A percentile compares a stretch with the other conserved stretches of the same genome.
phyloP scores from a whole-genome alignment of 768 basidiomycete species.

The Collybiopsis luxurians region DNA sequence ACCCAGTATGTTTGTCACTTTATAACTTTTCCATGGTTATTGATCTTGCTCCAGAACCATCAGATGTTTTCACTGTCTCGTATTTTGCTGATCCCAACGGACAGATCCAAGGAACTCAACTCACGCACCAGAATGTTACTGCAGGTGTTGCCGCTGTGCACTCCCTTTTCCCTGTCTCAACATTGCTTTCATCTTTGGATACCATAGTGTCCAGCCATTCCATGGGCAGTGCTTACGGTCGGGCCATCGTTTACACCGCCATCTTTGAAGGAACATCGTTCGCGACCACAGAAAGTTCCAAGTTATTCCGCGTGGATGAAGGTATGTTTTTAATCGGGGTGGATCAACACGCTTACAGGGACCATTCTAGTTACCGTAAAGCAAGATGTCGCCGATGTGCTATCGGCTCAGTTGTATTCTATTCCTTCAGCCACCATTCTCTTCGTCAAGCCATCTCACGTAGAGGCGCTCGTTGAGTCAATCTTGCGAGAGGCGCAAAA shows the following conservation, averaged over 20 bases:
- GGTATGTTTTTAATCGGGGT: slow-evolving; percentile 25
- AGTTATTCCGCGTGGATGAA: slow-evolving; percentile 43
- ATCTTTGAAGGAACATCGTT: slow-evolving; percentile 74
- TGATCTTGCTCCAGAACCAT: slow-evolving; percentile 39
- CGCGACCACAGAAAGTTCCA: slow-evolving; percentile 58
- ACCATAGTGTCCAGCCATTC: slow-evolving; percentile 75
- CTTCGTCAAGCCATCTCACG: slow-evolving; percentile 67
- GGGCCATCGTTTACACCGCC: slow-evolving; percentile 78
- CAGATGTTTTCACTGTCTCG: slow-evolving; percentile 65
- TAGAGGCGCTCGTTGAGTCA: slow-evolving; percentile 48
- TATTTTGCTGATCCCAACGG: slow-evolving; percentile 57
- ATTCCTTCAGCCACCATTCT: slow-evolving; percentile 77
- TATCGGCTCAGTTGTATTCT: slow-evolving; percentile 45
- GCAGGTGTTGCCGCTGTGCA: slow-evolving; percentile 84
- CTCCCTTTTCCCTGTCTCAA: slow-evolving; percentile 71
- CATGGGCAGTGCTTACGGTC: slow-evolving; percentile 73
- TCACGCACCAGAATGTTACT: slow-evolving; percentile 85
- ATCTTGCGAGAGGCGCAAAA: slow-evolving; percentile 56
- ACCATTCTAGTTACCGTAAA: slow-evolving; percentile 15
- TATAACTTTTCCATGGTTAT: background rate
- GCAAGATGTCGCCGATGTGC: slow-evolving; percentile 44
- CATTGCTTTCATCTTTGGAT: slow-evolving; percentile 67
- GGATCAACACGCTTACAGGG: background rate
- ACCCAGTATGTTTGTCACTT: slow-evolving; percentile 51
- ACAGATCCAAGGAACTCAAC: slow-evolving; percentile 54